Evolutionary conservation across 2,329 filamentous ascomycete genomes (phyloP).

Genomic region (Didymella glomerata): DNA sequence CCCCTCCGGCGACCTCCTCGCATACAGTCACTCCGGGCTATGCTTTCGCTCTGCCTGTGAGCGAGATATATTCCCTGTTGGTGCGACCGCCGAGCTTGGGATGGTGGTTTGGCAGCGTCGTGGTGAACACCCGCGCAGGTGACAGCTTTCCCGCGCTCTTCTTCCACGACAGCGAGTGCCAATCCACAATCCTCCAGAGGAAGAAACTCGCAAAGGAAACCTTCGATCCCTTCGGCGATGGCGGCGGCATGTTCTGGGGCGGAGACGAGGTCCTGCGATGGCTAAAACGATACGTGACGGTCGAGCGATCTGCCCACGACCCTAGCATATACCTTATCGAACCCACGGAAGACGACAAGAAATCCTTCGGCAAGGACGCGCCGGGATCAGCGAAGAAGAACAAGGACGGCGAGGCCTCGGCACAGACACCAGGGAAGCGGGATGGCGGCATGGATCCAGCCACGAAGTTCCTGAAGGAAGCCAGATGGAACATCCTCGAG

Average conservation of each 20-base stretch:
- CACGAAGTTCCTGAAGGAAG: constrained; percentile 91
- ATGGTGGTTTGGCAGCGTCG: constrained; percentile 97
- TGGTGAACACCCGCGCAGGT: constrained; percentile 89
- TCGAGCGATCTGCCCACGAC: constrained; percentile 86
- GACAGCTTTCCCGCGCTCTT: constrained; percentile 96
- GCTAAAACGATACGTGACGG: constrained; percentile 81
- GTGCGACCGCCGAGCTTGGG: constrained; percentile 91
- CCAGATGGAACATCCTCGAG: constrained; percentile 94
- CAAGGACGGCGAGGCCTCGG: constrained; percentile 39
- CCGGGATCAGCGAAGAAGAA: constrained; percentile 52
- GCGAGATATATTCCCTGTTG: constrained; percentile 87
- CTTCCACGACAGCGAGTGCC: constrained; percentile 97
- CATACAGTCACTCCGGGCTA: constrained; percentile 79
- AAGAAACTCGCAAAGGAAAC: constrained; percentile 83
- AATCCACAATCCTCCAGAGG: constrained; percentile 93
- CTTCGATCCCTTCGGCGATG: constrained; percentile 89
- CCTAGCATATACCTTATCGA: constrained; percentile 92
- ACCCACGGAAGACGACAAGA: constrained; percentile 82
- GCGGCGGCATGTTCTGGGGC: constrained; percentile 93
- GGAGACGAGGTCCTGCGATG: constrained; percentile 94
- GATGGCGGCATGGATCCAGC: constrained; percentile 91
- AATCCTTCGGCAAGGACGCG: constrained; percentile 76
- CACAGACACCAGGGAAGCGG: constrained; percentile 47
- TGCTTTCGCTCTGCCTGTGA: constrained; percentile 89
- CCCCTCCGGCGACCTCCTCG: constrained; percentile 83